These are phyloP conservation scores for Dendrobium huoshanense DNA, from an alignment of 106 monocot species.

Conservation along the genomic window DNA sequence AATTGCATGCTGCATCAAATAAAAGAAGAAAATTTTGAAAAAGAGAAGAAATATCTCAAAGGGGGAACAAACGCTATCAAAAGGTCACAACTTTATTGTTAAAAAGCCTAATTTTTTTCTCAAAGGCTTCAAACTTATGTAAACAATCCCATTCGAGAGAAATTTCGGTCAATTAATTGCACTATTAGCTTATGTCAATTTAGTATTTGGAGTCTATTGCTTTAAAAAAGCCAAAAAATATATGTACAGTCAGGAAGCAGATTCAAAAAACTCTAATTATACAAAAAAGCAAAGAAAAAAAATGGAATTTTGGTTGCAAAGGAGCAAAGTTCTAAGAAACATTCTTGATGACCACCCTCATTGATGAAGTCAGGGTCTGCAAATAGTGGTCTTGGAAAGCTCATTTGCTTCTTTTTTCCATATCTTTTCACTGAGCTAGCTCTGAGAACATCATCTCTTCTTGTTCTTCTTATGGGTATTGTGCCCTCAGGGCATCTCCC, in stretches of 20 bases:
- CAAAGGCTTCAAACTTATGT: neutral
- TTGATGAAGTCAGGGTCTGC: constrained; percentile 51
- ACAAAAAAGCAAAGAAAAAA: too few species aligned
- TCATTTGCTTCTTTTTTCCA: constrained; percentile 49
- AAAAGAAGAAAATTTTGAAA: neutral
- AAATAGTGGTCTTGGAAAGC: constrained; percentile 28
- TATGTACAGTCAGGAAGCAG: too few species aligned
- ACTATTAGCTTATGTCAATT: neutral
- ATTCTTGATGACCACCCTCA: constrained; percentile 59
- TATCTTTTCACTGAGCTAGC: constrained; percentile 50
- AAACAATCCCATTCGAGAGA: neutral
- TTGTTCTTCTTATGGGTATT: constrained; percentile 66
- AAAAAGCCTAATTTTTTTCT: neutral
- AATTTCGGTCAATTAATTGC: neutral
- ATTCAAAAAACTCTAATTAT: too few species aligned
- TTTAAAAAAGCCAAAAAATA: too few species aligned
- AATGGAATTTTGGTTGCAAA: too few species aligned
- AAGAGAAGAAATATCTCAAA: neutral
- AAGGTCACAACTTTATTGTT: neutral
- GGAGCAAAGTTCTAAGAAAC: neutral
- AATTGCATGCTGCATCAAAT: constrained; percentile 48
- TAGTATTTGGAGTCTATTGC: neutral
- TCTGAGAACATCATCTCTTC: constrained; percentile 43
- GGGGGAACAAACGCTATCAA: neutral
- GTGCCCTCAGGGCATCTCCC: constrained; percentile 57